phyloP scores from a whole-genome alignment of 129 eudicot species.

The Tagetes patula region DNA sequence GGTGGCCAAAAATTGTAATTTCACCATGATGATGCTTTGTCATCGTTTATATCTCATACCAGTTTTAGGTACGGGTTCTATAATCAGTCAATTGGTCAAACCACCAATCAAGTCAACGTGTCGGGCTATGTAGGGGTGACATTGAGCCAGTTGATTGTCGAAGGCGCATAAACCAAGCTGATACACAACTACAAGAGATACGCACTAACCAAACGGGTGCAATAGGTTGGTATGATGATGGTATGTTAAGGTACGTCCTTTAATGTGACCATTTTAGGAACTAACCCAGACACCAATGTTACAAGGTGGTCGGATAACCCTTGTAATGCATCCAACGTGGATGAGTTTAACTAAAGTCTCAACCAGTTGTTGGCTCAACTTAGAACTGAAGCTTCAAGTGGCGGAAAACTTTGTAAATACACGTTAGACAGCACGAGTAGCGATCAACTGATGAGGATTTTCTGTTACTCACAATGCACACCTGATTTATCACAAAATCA shows the following conservation, averaged over 20 bases:
- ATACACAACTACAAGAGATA: background rate
- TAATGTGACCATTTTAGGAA: slow-evolving; percentile 34
- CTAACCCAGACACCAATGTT: background rate
- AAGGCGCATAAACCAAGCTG: slow-evolving; percentile 28
- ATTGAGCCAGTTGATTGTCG: slow-evolving; percentile 30
- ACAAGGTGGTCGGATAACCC: background rate
- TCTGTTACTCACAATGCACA: slow-evolving; percentile 39
- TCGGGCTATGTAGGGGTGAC: slow-evolving; percentile 55
- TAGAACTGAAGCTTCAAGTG: slow-evolving; percentile 28
- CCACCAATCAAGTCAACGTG: slow-evolving; percentile 36
- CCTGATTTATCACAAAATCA: slow-evolving; percentile 28
- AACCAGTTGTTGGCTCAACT: slow-evolving; percentile 27
- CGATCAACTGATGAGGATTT: background rate
- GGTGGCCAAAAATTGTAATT: slow-evolving; percentile 4
- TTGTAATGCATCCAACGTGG: background rate
- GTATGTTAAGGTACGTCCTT: slow-evolving; percentile 43
- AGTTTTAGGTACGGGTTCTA: slow-evolving; percentile 19
- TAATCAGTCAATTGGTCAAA: slow-evolving; percentile 32
- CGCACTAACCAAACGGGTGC: slow-evolving; percentile 41
- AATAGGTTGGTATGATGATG: slow-evolving; percentile 19
- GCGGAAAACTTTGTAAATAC: slow-evolving; percentile 43
- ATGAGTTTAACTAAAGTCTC: slow-evolving; percentile 18
- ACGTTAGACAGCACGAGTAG: slow-evolving; percentile 16
- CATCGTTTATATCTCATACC: slow-evolving; percentile 22
- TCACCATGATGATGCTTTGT: slow-evolving; percentile 15